Evolutionary conservation across 352 stramenopile species (phyloP).

Genomic region (Pythium dissotocum): DNA sequence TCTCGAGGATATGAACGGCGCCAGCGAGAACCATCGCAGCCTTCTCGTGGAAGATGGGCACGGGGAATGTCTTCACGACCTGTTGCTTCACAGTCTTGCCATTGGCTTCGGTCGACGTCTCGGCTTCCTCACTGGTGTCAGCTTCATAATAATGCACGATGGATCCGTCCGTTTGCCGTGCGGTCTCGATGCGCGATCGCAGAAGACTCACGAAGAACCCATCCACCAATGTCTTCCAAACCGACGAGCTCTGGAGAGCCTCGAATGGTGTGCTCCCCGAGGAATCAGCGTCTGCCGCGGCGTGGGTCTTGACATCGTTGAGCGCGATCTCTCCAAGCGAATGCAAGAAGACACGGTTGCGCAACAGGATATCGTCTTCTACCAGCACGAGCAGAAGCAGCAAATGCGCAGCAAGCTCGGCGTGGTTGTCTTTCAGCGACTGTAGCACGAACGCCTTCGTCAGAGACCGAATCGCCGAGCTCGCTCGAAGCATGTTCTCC

Average conservation of each 20-base stretch:
- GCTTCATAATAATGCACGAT: constrained; percentile 38
- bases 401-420: constrained; percentile 50
- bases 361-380: constrained; percentile 66
- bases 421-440: constrained; percentile 61
- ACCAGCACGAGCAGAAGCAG: constrained; percentile 58
- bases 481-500: constrained; percentile 71
- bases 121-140: constrained; percentile 30
- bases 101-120: constrained; percentile 10
- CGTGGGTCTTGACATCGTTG: constrained; percentile 35
- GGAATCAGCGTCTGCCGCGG: constrained; percentile 30
- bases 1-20: constrained; percentile 47
- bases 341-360: constrained; percentile 76
- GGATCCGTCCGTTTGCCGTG: constrained; percentile 31
- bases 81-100: constrained; percentile 24
- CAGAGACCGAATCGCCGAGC: constrained; percentile 68
- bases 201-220: constrained; percentile 60
- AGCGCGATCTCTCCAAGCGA: constrained; percentile 61
- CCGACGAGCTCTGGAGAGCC: constrained; percentile 36
- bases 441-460: constrained; percentile 70
- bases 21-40: constrained; percentile 52
- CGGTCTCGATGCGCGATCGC: constrained; percentile 30
- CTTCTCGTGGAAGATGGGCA: constrained; percentile 68
- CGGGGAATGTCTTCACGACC: constrained; percentile 48
- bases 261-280: constrained; percentile 35
- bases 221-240: constrained; percentile 68